These are phyloP conservation scores for Colletotrichum sp. DNA, from an alignment of 2,329 filamentous ascomycete genomes.

Conservation along the genomic window DNA sequence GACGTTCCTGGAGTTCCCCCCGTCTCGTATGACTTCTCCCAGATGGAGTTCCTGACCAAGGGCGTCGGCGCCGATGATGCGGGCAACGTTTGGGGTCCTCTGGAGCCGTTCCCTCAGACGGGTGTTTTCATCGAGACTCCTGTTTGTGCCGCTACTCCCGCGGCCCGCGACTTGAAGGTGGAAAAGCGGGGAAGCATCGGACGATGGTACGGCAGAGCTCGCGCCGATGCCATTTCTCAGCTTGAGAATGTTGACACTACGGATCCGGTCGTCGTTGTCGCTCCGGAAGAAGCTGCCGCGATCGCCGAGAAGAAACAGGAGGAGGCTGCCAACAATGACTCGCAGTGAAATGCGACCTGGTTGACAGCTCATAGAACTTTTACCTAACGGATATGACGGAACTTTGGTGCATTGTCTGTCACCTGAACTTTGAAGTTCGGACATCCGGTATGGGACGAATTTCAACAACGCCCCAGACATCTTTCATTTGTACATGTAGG, in stretches of 20 bases:
- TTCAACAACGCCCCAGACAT: background rate
- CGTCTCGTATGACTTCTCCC: conserved; percentile 37
- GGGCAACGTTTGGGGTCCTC: conserved; percentile 39
- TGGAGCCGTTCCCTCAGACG: conserved; percentile 41
- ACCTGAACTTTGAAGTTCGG: background rate
- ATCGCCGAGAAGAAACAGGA: background rate
- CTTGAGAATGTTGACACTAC: conserved; percentile 18
- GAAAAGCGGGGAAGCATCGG: conserved; percentile 2
- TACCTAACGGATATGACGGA: background rate
- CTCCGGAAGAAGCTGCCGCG: background rate
- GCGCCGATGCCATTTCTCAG: conserved; percentile 17
- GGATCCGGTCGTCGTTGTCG: conserved; percentile 3
- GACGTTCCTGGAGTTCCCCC: conserved; percentile 37
- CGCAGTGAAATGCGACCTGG: background rate
- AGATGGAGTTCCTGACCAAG: conserved; percentile 37
- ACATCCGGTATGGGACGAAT: background rate
- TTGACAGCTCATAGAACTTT: background rate
- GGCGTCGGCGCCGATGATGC: conserved; percentile 38
- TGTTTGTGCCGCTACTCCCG: background rate
- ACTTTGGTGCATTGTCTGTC: background rate
- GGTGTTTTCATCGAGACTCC: conserved; percentile 33
- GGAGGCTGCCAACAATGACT: background rate
- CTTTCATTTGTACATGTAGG: background rate
- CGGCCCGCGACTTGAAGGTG: background rate
- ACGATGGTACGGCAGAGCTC: conserved; percentile 18